Evolutionary conservation across 2,329 filamentous ascomycete genomes (phyloP).

Genomic region (Emergomyces africanus): DNA sequence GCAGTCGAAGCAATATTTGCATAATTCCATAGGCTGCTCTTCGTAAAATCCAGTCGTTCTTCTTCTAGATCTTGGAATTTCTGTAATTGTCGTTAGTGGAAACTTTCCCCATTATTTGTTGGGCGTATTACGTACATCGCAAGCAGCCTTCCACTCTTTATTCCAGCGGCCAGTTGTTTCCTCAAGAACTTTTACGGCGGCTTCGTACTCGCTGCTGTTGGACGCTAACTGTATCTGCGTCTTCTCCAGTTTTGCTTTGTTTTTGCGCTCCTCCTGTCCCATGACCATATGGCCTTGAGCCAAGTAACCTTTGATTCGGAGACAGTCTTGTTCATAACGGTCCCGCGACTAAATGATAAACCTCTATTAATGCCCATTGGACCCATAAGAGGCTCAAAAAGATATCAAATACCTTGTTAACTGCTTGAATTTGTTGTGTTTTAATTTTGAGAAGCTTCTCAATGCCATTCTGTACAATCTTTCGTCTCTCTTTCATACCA

Average conservation of each 20-base stretch:
- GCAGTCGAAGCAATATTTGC: constrained; percentile 95
- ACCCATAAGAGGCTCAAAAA: neutral
- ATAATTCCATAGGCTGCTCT: constrained; percentile 96
- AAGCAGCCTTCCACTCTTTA: constrained; percentile 93
- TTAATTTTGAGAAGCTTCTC: constrained; percentile 92
- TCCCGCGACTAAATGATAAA: constrained; percentile 55
- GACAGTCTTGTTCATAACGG: constrained; percentile 90
- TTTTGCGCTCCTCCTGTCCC: constrained; percentile 97
- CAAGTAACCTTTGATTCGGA: constrained; percentile 97
- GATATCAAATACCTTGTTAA: constrained; percentile 63
- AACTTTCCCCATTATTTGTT: neutral
- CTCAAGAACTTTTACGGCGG: constrained; percentile 81
- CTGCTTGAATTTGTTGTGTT: constrained; percentile 73
- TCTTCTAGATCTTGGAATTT: constrained; percentile 99
- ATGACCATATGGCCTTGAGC: constrained; percentile 99
- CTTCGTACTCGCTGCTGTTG: constrained; percentile 87
- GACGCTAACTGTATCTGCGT: constrained; percentile 89
- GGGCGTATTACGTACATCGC: constrained; percentile 44
- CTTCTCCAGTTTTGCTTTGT: constrained; percentile 97
- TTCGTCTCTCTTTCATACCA: constrained; percentile 89
- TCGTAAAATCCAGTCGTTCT: constrained; percentile 90
- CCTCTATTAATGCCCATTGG: neutral
- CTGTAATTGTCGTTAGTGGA: constrained; percentile 30
- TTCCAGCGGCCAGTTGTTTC: constrained; percentile 96
- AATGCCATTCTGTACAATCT: constrained; percentile 88